A percentile compares a stretch with the other conserved stretches of the same genome.
Evolutionary conservation across 352 stramenopile genomes (phyloP).

Genomic region (Globisporangium irregulare): DNA sequence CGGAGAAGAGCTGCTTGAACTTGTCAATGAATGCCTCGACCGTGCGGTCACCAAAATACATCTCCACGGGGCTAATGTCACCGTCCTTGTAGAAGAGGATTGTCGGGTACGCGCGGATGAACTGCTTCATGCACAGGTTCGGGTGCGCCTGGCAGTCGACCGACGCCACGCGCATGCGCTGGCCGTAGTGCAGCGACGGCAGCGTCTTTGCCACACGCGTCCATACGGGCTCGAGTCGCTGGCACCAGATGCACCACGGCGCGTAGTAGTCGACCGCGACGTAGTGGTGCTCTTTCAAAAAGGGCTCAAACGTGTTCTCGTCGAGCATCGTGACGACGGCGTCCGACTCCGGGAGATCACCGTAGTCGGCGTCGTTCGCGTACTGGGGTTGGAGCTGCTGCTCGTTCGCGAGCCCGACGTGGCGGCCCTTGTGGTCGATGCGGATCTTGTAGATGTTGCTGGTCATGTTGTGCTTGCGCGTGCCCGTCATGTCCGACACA

Average conservation of each 20-base stretch:
- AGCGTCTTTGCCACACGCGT: constrained; percentile 92
- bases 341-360: constrained; percentile 74
- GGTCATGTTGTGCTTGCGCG: constrained; percentile 97
- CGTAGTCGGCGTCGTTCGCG: constrained; percentile 59
- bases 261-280: constrained; percentile 97
- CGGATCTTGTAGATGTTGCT: constrained; percentile 98
- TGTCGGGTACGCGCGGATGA: constrained; percentile 96
- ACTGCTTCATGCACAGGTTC: constrained; percentile 93
- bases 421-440: constrained; percentile 80
- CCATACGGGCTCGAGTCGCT: constrained; percentile 95
- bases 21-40: constrained; percentile 89
- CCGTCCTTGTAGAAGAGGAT: constrained; percentile 96
- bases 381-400: constrained; percentile 79
- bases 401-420: constrained; percentile 87
- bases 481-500: constrained; percentile 96
- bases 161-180: constrained; percentile 76
- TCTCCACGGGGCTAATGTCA: constrained; percentile 89
- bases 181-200: constrained; percentile 78
- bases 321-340: constrained; percentile 72
- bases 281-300: constrained; percentile 93
- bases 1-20: constrained; percentile 85
- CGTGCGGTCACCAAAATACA: constrained; percentile 95
- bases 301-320: constrained; percentile 89
- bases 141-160: constrained; percentile 94
- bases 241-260: constrained; percentile 97